Base-by-base conservation (phyloP, 805 yeast species). In the Candida takata region DNA sequence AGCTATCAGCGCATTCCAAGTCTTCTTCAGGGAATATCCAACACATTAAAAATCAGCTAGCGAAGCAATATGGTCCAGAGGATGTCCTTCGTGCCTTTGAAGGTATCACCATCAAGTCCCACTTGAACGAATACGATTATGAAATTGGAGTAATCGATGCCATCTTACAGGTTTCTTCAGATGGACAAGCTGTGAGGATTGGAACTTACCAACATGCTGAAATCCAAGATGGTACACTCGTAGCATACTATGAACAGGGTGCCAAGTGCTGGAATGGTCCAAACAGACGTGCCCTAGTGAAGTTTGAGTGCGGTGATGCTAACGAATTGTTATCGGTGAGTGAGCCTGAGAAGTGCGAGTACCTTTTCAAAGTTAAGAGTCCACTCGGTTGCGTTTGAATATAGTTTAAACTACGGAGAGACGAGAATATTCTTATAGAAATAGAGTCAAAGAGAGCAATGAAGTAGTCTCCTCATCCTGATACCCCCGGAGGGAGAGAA, bases 251-350 rank as follows among this genome's bases (percentile, higher is more conserved):
- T 52, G 63, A 57, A 4, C 52, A 64, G 14, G 98, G 98, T 15
- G 78, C 77, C 28, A 72, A 69, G 52, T 92, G 98, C 59, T 90
- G 97, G 96, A 84, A 87, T 55, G 98, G 98, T 0, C 97, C 97
- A 5, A 56, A 64, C 20, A 74, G 98, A 56, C 71, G 80, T 24
- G 88, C 85, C 1, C 60, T 56, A 8, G 79, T 84, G 2, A 64
- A 64, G 16, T 52, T 88, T 36, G 62, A 65, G 13, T 92, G 98
- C 60, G 94, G 94, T 1, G 60, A 67, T 3, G 58, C 63, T 4
- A 63, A 70, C 31, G 64, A 68, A 37, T 56, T 86, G 17, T 37
- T 80, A n/a, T 56, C 74, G 4, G 95, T 90, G 8, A 66, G 79
- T 28, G 98, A 92, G 60, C 90, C 92, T 2, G 94, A 88, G 46